Evolutionary conservation across 164 flowering plant genomes (phyloP).

Genomic region (Aristolochia contorta): DNA sequence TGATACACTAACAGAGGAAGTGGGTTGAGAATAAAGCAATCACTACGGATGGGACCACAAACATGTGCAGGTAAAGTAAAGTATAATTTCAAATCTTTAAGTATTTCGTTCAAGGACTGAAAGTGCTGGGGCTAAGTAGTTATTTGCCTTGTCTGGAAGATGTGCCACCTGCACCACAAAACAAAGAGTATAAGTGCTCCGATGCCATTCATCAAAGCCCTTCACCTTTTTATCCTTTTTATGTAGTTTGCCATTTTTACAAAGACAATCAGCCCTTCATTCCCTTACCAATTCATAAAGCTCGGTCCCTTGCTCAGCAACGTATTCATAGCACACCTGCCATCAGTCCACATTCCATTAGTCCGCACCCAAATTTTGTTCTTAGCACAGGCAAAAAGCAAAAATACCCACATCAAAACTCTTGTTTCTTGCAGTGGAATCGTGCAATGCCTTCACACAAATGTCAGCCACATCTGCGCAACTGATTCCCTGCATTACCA

Average conservation of each 20-base stretch:
- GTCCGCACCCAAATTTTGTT: background rate
- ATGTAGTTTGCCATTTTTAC: too few species aligned
- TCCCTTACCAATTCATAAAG: slow-evolving; percentile 80
- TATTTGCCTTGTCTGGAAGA: slow-evolving; percentile 94
- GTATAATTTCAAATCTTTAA: slow-evolving; percentile 16
- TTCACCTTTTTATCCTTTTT: background rate
- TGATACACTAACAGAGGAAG: background rate
- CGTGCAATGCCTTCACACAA: slow-evolving; percentile 95
- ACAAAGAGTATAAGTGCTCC: background rate
- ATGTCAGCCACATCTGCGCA: slow-evolving; percentile 99
- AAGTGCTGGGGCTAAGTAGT: slow-evolving; percentile 83
- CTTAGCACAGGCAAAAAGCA: background rate
- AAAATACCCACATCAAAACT: slow-evolving; percentile 78
- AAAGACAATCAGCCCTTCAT: background rate
- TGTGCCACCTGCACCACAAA: slow-evolving; percentile 71
- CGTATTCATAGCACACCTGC: slow-evolving; percentile 91
- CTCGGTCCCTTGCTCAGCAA: slow-evolving; percentile 84
- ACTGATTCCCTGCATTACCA: slow-evolving; percentile 70
- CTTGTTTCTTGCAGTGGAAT: slow-evolving; percentile 93
- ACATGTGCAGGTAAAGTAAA: background rate
- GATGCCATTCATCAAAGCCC: background rate
- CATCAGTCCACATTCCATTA: slow-evolving; percentile 2
- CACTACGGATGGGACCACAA: background rate
- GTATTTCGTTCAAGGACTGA: slow-evolving; percentile 88
- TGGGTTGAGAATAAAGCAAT: background rate